These are phyloP conservation scores for Polychaeton citri DNA, from an alignment of 2,329 filamentous ascomycete species.

Conservation along the genomic window DNA sequence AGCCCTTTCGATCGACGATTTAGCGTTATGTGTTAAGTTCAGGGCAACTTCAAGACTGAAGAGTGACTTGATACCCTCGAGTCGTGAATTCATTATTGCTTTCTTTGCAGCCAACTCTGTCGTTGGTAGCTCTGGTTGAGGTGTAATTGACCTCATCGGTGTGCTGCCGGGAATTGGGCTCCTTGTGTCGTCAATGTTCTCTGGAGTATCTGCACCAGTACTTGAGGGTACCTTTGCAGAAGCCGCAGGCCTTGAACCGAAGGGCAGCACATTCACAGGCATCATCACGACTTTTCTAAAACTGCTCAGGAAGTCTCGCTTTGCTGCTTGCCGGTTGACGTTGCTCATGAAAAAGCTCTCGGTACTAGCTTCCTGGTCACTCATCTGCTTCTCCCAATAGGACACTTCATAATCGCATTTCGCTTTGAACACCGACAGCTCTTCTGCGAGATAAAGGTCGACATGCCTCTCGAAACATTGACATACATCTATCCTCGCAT, in stretches of 20 bases:
- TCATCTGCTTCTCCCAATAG: slow-evolving; percentile 82
- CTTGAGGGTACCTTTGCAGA: slow-evolving; percentile 6
- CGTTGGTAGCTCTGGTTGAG: slow-evolving; percentile 54
- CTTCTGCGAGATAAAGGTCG: slow-evolving; percentile 85
- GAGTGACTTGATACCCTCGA: slow-evolving; percentile 87
- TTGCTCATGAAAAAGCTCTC: slow-evolving; percentile 96
- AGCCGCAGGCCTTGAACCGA: slow-evolving; percentile 29
- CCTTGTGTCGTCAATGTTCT: slow-evolving; percentile 2
- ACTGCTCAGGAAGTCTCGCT: slow-evolving; percentile 87
- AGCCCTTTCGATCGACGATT: slow-evolving; percentile 72
- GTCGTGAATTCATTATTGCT: slow-evolving; percentile 87
- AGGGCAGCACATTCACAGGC: slow-evolving; percentile 82
- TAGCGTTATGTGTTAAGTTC: slow-evolving; percentile 76
- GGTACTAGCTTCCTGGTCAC: slow-evolving; percentile 76
- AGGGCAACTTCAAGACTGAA: slow-evolving; percentile 95
- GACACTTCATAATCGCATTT: slow-evolving; percentile 64
- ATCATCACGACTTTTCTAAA: slow-evolving; percentile 99
- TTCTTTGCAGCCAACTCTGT: slow-evolving; percentile 92
- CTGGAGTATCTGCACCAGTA: not conserved
- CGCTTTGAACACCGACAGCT: slow-evolving; percentile 71
- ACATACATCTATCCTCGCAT: slow-evolving; percentile 53
- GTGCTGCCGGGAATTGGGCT: slow-evolving; percentile 9
- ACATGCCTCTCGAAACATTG: slow-evolving; percentile 81
- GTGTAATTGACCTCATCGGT: slow-evolving; percentile 22
- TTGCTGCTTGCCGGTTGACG: slow-evolving; percentile 85